These are phyloP conservation scores for Monosporascus ibericus DNA, from an alignment of 2,329 filamentous ascomycete genomes.

Conservation along the genomic window DNA sequence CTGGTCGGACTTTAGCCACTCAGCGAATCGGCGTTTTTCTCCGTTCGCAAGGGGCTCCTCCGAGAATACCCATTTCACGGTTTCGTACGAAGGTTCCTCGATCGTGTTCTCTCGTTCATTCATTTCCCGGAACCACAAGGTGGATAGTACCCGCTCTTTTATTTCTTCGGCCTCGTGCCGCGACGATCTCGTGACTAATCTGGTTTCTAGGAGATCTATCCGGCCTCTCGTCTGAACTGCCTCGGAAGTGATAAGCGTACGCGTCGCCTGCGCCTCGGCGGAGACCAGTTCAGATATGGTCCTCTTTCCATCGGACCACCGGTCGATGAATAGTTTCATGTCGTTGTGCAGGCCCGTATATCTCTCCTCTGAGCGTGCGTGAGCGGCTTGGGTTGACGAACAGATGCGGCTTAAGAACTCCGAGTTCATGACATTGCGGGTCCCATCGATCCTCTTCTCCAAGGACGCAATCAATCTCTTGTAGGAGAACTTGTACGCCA, in stretches of 20 bases:
- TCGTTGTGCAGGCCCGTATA: conserved; percentile 1
- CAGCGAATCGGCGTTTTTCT: neutral
- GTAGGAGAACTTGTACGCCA: conserved; percentile 1
- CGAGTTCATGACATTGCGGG: neutral
- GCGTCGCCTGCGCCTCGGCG: conserved; percentile 2
- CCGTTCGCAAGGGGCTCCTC: neutral
- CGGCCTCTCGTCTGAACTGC: neutral
- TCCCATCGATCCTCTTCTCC: conserved; percentile 3
- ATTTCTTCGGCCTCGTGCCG: neutral
- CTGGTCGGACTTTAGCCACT: conserved; percentile 8
- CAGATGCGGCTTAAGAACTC: conserved; percentile 7
- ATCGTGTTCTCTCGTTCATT: conserved; percentile 8
- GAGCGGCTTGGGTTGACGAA: conserved; percentile 5
- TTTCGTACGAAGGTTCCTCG: conserved; percentile 3
- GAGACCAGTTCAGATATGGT: conserved; percentile 1
- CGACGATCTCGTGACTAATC: neutral
- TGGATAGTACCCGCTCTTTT: conserved; percentile 1
- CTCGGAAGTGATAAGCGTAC: conserved; percentile 2
- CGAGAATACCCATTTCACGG: conserved; percentile 1
- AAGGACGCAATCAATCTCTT: neutral
- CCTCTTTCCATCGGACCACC: conserved; percentile 7
- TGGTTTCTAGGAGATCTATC: neutral
- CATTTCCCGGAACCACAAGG: conserved; percentile 7
- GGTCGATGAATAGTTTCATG: conserved; percentile 3
- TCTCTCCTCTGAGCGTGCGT: neutral